Evolutionary conservation across 768 basidiomycete genomes (phyloP), one percentile per base, ranked within the genome.

Genomic region (Psilocybe sp.): DNA sequence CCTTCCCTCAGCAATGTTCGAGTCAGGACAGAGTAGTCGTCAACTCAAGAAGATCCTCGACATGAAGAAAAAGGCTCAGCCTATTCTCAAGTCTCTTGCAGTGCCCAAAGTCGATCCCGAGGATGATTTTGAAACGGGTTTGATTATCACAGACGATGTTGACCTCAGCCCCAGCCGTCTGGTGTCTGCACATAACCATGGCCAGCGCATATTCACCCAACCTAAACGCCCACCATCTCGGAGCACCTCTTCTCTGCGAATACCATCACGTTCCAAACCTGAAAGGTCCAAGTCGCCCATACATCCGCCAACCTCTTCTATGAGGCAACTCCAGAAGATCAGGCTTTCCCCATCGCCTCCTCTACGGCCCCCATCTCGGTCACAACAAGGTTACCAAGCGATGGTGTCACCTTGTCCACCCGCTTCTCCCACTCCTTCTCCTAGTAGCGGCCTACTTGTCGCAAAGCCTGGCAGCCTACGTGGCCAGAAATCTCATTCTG

Each of bases 91-190:
- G 35, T 61, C 63, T 15, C 64, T 77, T 55, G 85, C 80, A 55
- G 61, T 79, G 6, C 69, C 81, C 19, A 75, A 69, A 50, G 79
- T 83, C 13, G 81, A 90, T 64, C 80, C 76, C 11, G 91, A 93
- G 59, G 90, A 92, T 52, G 88, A 92, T 64, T 92, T 92, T 54
- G 91, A 94, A 67, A 79, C 79, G 52, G 91, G 91, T 12, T 82
- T 94, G 46, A 78, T 92, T 55, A 85, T 94, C 58, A 85, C 87
- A 59, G 87, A 89, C 54, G 90, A 90, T 62, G 79, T 78, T 46
- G 89, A 92, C 61, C 81, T 93, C 42, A 91, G 86, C 61, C 87
- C 89, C 12, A 87, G 85, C 64, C 75, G 88, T 46, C 77, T 92
- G 16, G 70, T 82, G 35, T 69, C 76, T 28, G 23, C 23, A 4